Percentiles rank a stretch among this genome's conserved stretches.
Conservation (phyloP, 2,329 filamentous ascomycete species). For the Penicillium polonicum region DNA sequence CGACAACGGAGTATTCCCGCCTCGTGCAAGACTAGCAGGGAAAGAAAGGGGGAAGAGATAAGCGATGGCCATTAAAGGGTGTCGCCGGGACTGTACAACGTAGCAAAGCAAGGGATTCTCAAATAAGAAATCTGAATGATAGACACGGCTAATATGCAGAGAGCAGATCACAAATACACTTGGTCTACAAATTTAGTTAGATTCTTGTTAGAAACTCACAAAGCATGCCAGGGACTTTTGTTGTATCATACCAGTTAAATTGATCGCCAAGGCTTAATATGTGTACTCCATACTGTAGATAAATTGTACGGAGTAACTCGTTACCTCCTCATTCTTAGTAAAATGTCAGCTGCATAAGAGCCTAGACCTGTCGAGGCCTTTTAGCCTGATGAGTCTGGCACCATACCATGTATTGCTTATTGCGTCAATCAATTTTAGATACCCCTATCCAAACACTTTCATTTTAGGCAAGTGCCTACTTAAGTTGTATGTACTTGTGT, state of each 20-base stretch:
- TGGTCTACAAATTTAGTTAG: neutral
- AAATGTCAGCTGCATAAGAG: slow-evolving; percentile 6
- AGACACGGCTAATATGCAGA: slow-evolving; percentile 16
- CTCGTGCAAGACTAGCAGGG: slow-evolving; percentile 9
- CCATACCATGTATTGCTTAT: slow-evolving; percentile 6
- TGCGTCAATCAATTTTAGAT: slow-evolving; percentile 17
- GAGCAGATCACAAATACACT: slow-evolving; percentile 18
- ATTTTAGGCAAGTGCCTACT: slow-evolving; percentile 1
- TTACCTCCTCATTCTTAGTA: neutral
- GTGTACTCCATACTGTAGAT: neutral
- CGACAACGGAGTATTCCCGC: slow-evolving; percentile 9
- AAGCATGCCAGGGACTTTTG: slow-evolving; percentile 19
- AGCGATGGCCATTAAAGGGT: slow-evolving; percentile 1
- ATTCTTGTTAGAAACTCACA: slow-evolving; percentile 5
- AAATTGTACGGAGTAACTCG: neutral
- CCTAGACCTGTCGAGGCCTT: neutral
- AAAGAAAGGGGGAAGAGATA: slow-evolving; percentile 8
- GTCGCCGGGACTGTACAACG: slow-evolving; percentile 15
- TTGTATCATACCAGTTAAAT: slow-evolving; percentile 1
- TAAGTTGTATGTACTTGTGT: neutral
- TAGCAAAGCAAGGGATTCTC: slow-evolving; percentile 19
- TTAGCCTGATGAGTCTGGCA: slow-evolving; percentile 10
- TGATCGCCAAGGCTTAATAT: neutral
- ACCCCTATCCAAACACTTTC: slow-evolving; percentile 6
- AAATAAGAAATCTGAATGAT: slow-evolving; percentile 16